Evolutionary conservation across 371 early-diverging fungal genomes (phyloP).

Genomic region (Batkoa obscura): DNA sequence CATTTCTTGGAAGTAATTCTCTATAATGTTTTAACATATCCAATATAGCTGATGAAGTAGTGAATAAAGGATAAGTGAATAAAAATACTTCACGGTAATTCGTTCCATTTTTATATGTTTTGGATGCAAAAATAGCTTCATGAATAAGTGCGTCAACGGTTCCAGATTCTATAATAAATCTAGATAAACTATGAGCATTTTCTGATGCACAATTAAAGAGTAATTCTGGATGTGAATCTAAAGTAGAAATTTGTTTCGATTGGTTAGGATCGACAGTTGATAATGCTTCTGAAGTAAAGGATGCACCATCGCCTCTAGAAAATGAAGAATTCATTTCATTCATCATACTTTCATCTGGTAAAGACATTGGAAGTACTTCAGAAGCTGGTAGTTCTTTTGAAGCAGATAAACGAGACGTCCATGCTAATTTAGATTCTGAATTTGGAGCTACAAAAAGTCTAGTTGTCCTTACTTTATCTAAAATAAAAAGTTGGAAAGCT

Average conservation of each 20-base stretch:
- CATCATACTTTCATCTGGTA: background rate
- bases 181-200: constrained; percentile 1
- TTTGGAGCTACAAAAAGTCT: constrained; percentile 17
- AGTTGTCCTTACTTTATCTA: constrained; percentile 1
- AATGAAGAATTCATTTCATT: background rate
- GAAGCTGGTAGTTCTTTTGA: background rate
- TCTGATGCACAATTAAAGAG: background rate
- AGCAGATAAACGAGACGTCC: constrained; percentile 16
- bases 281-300: background rate
- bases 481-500: constrained; percentile 22
- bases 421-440: constrained; percentile 14
- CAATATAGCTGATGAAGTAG: constrained; percentile 23
- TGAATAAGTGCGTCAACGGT: constrained; percentile 40
- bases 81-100: constrained; percentile 23
- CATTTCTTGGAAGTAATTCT: constrained; percentile 13
- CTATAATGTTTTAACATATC: constrained; percentile 27
- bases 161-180: constrained; percentile 17
- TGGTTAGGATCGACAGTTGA: constrained; percentile 10
- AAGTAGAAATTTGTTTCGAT: constrained; percentile 20
- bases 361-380: background rate
- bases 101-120: constrained; percentile 8
- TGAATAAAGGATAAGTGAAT: constrained; percentile 32
- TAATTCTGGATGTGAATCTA: constrained; percentile 27
- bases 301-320: background rate
- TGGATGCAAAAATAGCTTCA: constrained; percentile 25